These are phyloP conservation scores for Trichoderma breve DNA, from an alignment of 2,329 filamentous ascomycete species.

Conservation along the genomic window DNA sequence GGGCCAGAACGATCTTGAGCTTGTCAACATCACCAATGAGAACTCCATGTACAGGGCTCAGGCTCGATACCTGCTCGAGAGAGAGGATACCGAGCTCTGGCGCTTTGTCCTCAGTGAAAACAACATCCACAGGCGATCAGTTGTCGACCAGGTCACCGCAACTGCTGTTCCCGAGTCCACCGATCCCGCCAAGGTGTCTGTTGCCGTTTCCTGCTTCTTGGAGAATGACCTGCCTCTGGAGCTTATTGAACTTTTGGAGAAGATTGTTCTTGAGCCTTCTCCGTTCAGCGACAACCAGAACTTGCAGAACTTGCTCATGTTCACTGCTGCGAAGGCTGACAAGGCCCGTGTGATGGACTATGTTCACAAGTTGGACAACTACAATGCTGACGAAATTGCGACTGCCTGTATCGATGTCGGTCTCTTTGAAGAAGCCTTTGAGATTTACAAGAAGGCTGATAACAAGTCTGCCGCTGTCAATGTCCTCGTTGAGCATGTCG, in stretches of 20 bases:
- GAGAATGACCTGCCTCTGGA: constrained; percentile 87
- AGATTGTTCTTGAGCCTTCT: constrained; percentile 99
- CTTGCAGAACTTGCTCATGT: constrained; percentile 91
- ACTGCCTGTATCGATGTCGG: constrained; percentile 91
- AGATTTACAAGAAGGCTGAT: constrained; percentile 97
- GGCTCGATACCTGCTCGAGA: constrained; percentile 88
- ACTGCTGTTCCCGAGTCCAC: constrained; percentile 91
- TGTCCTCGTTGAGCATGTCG: constrained; percentile 92
- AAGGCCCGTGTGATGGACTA: constrained; percentile 95
- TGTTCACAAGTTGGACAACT: constrained; percentile 85
- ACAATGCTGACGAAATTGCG: constrained; percentile 89
- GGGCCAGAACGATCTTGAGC: constrained; percentile 93
- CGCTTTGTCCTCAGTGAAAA: constrained; percentile 90
- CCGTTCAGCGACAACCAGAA: constrained; percentile 97
- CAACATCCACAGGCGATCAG: constrained; percentile 89
- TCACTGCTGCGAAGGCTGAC: constrained; percentile 95
- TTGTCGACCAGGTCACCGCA: constrained; percentile 94
- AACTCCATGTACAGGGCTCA: constrained; percentile 99
- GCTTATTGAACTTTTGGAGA: constrained; percentile 95
- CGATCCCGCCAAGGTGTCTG: constrained; percentile 90
- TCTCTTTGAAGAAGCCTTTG: constrained; percentile 93
- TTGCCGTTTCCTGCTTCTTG: constrained; percentile 91
- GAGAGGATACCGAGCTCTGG: constrained; percentile 89
- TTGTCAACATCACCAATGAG: constrained; percentile 97
- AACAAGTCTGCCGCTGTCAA: constrained; percentile 84